Evolutionary conservation across 2,329 filamentous ascomycete species (phyloP).

Genomic region (Gremmenia infestans): DNA sequence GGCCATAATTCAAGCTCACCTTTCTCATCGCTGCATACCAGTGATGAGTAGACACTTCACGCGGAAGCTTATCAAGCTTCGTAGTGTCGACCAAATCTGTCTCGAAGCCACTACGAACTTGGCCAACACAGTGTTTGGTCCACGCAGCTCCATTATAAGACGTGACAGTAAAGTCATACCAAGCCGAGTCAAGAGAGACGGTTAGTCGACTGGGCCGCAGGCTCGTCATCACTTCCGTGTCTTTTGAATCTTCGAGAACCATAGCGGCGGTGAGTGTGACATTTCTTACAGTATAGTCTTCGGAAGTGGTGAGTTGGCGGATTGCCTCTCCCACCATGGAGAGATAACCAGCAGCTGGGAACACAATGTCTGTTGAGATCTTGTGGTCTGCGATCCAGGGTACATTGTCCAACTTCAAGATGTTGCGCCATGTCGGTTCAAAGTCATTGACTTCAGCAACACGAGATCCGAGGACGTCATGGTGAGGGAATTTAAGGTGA

Average conservation of each 20-base stretch:
- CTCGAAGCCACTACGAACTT: conserved; percentile 11
- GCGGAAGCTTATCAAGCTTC: background rate
- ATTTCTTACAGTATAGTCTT: conserved; percentile 14
- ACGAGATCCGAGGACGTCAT: conserved; percentile 29
- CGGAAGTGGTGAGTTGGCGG: conserved; percentile 9
- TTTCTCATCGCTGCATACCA: conserved; percentile 19
- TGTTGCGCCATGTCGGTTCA: conserved; percentile 29
- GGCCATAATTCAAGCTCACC: conserved; percentile 23
- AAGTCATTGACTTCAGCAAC: conserved; percentile 16
- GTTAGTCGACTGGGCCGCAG: conserved; percentile 22
- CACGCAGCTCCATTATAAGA: conserved; percentile 26
- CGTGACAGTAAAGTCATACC: conserved; percentile 29
- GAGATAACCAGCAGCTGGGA: conserved; percentile 39
- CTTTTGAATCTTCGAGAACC: conserved; percentile 15
- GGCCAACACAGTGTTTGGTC: conserved; percentile 29
- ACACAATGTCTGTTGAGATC: conserved; percentile 44
- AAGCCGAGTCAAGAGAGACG: conserved; percentile 18
- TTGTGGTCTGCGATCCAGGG: conserved; percentile 47
- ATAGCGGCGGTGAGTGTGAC: conserved; percentile 16
- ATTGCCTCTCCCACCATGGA: conserved; percentile 23
- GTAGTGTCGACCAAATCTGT: background rate
- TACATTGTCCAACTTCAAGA: conserved; percentile 28
- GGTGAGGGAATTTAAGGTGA: conserved; percentile 40
- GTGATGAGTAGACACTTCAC: background rate
- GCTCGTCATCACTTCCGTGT: conserved; percentile 25